Percentiles rank a stretch among this genome's conserved stretches.
Conservation (phyloP, 208 protist species). For the Acanthamoeba quina region DNA sequence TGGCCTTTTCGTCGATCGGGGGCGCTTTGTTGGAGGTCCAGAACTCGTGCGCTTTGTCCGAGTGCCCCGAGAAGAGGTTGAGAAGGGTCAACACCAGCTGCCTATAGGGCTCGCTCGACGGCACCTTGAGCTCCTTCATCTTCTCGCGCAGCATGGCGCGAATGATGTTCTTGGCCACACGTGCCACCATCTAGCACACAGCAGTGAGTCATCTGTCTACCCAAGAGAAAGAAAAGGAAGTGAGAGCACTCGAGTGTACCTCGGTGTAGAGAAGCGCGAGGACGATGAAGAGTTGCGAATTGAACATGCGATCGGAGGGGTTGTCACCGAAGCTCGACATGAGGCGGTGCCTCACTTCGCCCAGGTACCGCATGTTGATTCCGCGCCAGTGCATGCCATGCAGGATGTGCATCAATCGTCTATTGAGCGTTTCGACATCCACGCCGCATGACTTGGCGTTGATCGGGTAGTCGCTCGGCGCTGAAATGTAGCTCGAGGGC, state of each 20-base stretch:
- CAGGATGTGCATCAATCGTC: slow-evolving; percentile 46
- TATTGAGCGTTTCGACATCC: slow-evolving; percentile 12
- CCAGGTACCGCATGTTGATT: slow-evolving; percentile 58
- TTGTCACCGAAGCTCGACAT: slow-evolving; percentile 3
- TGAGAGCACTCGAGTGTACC: background rate
- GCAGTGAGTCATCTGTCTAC: too few species aligned
- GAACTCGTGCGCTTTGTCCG: slow-evolving; percentile 10
- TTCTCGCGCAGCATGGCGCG: slow-evolving; percentile 72
- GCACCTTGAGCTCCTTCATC: slow-evolving; percentile 77
- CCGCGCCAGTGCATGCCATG: slow-evolving; percentile 58
- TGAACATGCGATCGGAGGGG: slow-evolving; percentile 11
- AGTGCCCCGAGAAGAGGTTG: slow-evolving; percentile 72
- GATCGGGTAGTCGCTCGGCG: background rate
- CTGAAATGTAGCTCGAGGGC: background rate
- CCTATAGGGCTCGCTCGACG: slow-evolving; percentile 71
- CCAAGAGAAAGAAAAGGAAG: background rate
- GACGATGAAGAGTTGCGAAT: background rate
- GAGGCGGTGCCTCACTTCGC: slow-evolving; percentile 34
- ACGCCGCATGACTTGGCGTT: background rate
- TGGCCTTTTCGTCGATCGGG: slow-evolving; percentile 26
- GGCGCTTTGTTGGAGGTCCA: slow-evolving; percentile 68
- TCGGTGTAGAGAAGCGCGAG: slow-evolving; percentile 57
- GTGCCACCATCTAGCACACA: slow-evolving; percentile 26
- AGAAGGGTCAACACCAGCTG: slow-evolving; percentile 57
- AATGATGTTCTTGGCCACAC: slow-evolving; percentile 64